Conservation (phyloP, 306 rosid genomes). For the Erythrophleum fordii region DNA sequence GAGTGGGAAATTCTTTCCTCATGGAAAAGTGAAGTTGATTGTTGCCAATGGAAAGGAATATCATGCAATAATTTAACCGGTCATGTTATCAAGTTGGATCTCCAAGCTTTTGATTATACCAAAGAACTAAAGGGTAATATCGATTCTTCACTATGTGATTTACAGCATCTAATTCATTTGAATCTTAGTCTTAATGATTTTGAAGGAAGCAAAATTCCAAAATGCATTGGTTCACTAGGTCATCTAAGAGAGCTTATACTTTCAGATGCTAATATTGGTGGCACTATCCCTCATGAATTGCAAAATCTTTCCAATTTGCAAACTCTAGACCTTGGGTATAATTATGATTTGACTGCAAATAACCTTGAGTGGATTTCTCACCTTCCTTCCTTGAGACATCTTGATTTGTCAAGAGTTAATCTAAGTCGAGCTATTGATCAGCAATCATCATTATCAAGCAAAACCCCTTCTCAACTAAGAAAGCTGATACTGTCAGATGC, state of each 20-base stretch:
- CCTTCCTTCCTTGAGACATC: too few relatives aligned
- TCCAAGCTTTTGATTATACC: background rate
- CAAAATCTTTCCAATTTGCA: too few relatives aligned
- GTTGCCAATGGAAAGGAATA: constrained; percentile 38
- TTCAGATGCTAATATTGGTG: background rate
- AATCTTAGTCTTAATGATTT: too few relatives aligned
- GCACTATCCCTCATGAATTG: background rate
- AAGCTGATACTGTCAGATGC: background rate
- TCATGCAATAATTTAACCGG: constrained; percentile 31
- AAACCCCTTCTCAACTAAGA: background rate
- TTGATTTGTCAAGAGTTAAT: too few relatives aligned
- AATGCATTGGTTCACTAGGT: too few relatives aligned
- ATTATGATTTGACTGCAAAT: too few relatives aligned
- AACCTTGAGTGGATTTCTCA: too few relatives aligned
- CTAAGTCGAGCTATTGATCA: too few relatives aligned
- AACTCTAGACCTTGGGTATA: too few relatives aligned
- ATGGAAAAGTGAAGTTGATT: constrained; percentile 27
- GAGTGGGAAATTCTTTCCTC: background rate
- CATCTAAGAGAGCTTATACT: background rate
- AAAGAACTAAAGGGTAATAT: background rate
- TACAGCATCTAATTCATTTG: background rate
- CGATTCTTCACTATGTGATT: constrained; percentile 32
- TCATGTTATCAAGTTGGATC: constrained; percentile 7
- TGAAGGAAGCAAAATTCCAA: too few relatives aligned
- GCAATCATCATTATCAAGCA: too few relatives aligned